Evolutionary conservation across 2,329 filamentous ascomycete genomes (phyloP).

Genomic region (Calonectria pteridis): DNA sequence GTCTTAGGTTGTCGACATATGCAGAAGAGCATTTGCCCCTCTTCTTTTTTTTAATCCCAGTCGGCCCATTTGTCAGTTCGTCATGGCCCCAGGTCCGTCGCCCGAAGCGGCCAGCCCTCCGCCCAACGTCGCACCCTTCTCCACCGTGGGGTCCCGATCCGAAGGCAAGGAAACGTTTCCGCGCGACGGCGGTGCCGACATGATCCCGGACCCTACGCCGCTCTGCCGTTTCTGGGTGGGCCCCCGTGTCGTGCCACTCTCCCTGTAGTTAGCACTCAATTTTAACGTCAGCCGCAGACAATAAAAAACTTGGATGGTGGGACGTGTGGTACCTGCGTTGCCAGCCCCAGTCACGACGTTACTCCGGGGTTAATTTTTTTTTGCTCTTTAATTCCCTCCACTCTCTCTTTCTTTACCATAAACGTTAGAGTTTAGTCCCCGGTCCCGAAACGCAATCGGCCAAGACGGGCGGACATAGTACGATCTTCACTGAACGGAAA

Average conservation of each 20-base stretch:
- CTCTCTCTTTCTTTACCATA: neutral
- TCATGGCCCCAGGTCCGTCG: neutral
- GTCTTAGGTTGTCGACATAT: neutral
- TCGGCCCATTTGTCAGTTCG: constrained; percentile 22
- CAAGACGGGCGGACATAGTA: neutral
- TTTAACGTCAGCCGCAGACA: constrained; percentile 7
- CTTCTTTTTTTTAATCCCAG: constrained; percentile 9
- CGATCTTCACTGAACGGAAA: neutral
- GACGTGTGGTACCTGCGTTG: neutral
- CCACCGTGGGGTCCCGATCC: constrained; percentile 17
- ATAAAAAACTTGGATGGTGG: neutral
- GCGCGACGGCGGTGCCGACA: constrained; percentile 1
- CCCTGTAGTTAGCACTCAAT: constrained; percentile 18
- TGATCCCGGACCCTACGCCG: neutral
- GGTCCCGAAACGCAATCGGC: neutral
- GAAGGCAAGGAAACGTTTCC: constrained; percentile 10
- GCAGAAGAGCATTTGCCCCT: neutral
- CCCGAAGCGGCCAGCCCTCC: constrained; percentile 9
- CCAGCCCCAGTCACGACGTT: neutral
- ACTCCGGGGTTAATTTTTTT: neutral
- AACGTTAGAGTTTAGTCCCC: neutral
- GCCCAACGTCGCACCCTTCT: constrained; percentile 9
- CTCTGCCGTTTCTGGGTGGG: constrained; percentile 16
- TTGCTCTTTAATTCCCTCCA: neutral
- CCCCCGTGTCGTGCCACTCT: constrained; percentile 9